A percentile compares a stretch with the other conserved stretches of the same genome.
These are phyloP conservation scores for Podospora fimiseda DNA, from an alignment of 495 filamentous ascomycete species.

Conservation along the genomic window DNA sequence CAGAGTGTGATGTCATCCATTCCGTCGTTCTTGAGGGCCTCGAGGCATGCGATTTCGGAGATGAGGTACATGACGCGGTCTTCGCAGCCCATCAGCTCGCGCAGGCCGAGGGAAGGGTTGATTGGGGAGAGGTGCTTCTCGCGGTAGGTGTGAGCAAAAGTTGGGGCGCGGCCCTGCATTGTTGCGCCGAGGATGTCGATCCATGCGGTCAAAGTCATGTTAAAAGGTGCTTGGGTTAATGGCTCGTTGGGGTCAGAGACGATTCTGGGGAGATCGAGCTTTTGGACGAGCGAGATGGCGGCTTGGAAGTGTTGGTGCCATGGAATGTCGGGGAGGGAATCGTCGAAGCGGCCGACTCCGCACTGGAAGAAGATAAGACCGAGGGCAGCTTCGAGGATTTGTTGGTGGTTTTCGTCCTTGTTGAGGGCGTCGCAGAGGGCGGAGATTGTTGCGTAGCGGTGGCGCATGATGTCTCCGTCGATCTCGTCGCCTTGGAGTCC, in stretches of 20 bases:
- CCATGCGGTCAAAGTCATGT: conserved; percentile 92
- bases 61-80: conserved; percentile 97
- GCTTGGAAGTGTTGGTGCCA: conserved; percentile 98
- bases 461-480: conserved; percentile 88
- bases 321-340: conserved; percentile 85
- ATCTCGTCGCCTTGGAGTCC: conserved; percentile 62
- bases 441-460: conserved; percentile 82
- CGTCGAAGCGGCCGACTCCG: conserved; percentile 79
- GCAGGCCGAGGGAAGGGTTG: conserved; percentile 63
- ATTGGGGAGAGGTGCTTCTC: conserved; percentile 73
- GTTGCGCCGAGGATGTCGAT: conserved; percentile 95
- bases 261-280: conserved; percentile 67
- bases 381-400: conserved; percentile 89
- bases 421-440: conserved; percentile 79
- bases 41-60: conserved; percentile 92
- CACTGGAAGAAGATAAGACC: conserved; percentile 98
- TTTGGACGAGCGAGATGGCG: conserved; percentile 70
- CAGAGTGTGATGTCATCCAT: conserved; percentile 80
- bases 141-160: conserved; percentile 87
- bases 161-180: conserved; percentile 78
- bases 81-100: conserved; percentile 96
- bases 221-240: conserved; percentile 71
- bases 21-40: conserved; percentile 74
- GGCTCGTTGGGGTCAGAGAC: conserved; percentile 52
- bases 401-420: conserved; percentile 70